Evolutionary conservation across 345 rosid genomes (phyloP), one percentile per base, ranked within the genome.

Genomic region (Euphorbia peplus): DNA sequence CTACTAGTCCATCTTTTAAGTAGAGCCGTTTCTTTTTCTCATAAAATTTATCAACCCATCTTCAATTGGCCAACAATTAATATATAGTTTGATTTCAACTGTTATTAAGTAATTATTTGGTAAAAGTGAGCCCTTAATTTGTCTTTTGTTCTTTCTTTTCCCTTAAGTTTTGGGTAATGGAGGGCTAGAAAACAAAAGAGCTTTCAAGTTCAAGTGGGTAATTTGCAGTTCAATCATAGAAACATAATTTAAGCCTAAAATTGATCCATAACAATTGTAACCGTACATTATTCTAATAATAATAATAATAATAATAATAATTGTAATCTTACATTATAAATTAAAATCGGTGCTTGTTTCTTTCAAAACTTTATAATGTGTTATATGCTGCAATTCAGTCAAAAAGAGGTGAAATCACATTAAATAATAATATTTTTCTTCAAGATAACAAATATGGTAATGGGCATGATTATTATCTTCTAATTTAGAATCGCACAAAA

Each of bases 371-470:
- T 19, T 50, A 18, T 18, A 16, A 32, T 6, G 37, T 32, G 37
- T 32, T 32, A 6, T 32, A 32, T 32, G 37, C 11, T 10, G 32
- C 11, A 30, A n/a, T n/a, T 60, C 63, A 60, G 63, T 60, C 28
- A 68, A 60, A 44, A 37, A 66, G 60, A 67, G 51, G 7, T 19
- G 2, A 30, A 48, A 61, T 64, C 60, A 24, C 72, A 59, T 65
- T 68, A 35, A 8, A 58, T 56, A n/a, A 41, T 62, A 63, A 24
- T 44, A 50, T 70, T 78, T 66, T 78, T 58, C 66, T 56, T 67
- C 48, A n/a, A 55, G 26, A 5, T 35, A n/a, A n/a, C n/a, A n/a
- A n/a, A n/a, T n/a, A n/a, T 60, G 29, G 71, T 60, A 69, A 63
- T 62, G 3, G 46, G 47, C 37, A 32, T 32, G 37, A 32, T 32